phyloP scores from a whole-genome alignment of 768 basidiomycete genomes.

The Pisolithus microcarpus region DNA sequence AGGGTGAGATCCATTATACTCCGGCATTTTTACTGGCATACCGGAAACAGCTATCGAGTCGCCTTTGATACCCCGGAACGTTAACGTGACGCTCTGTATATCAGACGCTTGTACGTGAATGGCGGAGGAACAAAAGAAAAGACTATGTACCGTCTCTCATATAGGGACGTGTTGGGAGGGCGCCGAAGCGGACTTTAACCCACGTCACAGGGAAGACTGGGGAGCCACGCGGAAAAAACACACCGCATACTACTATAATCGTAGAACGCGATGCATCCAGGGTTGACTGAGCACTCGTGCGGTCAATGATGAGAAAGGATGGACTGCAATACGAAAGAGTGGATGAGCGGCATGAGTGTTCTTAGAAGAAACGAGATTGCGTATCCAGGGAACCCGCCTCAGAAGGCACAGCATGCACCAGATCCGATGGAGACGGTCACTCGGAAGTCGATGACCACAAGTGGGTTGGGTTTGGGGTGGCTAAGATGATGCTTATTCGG shows the following conservation, averaged over 20 bases:
- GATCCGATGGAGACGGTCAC: conserved; percentile 10
- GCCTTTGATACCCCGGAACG: conserved; percentile 6
- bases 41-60: conserved; percentile 16
- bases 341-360: neutral
- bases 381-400: conserved; percentile 23
- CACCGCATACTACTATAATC: neutral
- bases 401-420: conserved; percentile 12
- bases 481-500: neutral
- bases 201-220: neutral
- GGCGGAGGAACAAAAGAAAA: conserved; percentile 7
- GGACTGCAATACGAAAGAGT: neutral
- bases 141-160: neutral
- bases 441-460: neutral
- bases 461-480: neutral
- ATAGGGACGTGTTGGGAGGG: conserved; percentile 2
- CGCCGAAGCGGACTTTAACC: neutral
- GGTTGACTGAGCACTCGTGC: neutral
- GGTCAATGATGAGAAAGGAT: neutral
- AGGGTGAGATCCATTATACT: conserved; percentile 18
- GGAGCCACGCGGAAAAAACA: neutral
- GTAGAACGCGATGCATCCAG: no score
- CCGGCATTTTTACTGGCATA: conserved; percentile 15
- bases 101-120: conserved; percentile 10
- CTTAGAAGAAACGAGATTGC: neutral
- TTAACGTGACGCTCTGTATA: conserved; percentile 1